Evolutionary conservation across 306 rosid genomes (phyloP).

Genomic region (Lagenaria siceraria): DNA sequence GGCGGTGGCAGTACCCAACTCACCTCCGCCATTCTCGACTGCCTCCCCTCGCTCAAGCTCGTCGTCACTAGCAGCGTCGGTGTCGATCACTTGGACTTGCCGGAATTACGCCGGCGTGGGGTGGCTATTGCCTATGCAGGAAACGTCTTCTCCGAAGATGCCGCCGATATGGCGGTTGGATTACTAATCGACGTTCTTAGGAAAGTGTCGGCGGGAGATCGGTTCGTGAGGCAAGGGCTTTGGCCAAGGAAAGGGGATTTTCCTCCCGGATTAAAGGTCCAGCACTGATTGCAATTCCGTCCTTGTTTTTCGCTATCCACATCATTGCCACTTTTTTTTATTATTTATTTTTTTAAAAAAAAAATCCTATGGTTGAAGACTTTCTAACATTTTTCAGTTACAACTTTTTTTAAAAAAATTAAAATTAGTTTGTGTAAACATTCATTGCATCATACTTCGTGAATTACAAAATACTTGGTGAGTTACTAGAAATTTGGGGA

Average conservation of each 20-base stretch:
- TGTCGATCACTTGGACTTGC: conserved; percentile 1
- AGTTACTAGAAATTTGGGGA: too few relatives aligned
- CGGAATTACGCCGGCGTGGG: background rate
- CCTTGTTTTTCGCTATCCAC: too few relatives aligned
- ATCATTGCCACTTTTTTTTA: too few relatives aligned
- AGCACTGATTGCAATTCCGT: background rate
- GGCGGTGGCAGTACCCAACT: background rate
- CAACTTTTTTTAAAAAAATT: too few relatives aligned
- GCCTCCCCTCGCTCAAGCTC: background rate
- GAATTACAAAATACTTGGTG: too few relatives aligned
- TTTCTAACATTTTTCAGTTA: too few relatives aligned
- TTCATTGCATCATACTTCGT: too few relatives aligned
- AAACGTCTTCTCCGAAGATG: background rate
- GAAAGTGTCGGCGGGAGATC: conserved; percentile 5
- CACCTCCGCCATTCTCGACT: background rate
- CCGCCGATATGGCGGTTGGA: conserved; percentile 4
- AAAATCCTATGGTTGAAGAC: too few relatives aligned
- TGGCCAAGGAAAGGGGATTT: background rate
- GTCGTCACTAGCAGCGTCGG: background rate
- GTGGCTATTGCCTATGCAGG: conserved; percentile 4
- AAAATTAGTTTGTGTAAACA: too few relatives aligned
- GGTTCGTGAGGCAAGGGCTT: conserved; percentile 16
- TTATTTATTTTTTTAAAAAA: too few relatives aligned
- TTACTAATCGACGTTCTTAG: conserved; percentile 5
- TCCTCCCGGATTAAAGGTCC: background rate